phyloP scores from a whole-genome alignment of 768 basidiomycete genomes.

The Kwoniella newhampshirensis region DNA sequence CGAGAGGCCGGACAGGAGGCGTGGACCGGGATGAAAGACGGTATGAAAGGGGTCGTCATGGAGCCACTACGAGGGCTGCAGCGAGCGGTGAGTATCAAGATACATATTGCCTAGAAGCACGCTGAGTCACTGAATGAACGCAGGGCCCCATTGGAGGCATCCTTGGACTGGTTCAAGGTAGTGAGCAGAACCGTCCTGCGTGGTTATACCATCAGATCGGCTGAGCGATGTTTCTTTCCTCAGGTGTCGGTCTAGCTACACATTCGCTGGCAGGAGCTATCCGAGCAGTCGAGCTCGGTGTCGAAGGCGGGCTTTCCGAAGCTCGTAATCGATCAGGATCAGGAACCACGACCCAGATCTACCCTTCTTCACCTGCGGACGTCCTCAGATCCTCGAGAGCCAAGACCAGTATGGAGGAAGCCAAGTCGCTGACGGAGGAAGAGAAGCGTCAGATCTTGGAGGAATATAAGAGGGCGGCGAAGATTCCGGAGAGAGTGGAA shows the following conservation, averaged over 20 bases:
- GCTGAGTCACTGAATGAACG: too few relatives aligned
- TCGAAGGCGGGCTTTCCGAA: background rate
- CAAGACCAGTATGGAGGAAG: background rate
- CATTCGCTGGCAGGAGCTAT: constrained; percentile 3
- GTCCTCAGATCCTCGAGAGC: background rate
- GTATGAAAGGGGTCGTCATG: too few relatives aligned
- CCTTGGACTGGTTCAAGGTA: too few relatives aligned
- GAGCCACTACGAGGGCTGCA: too few relatives aligned
- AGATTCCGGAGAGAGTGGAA: background rate
- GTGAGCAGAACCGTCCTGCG: too few relatives aligned
- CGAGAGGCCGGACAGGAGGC: too few relatives aligned
- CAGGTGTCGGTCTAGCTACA: background rate
- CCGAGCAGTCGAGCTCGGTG: background rate
- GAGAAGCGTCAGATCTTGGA: background rate
- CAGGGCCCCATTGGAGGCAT: too few relatives aligned
- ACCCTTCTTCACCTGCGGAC: constrained; percentile 2
- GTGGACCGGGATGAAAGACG: too few relatives aligned
- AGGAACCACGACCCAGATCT: background rate
- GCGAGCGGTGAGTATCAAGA: too few relatives aligned
- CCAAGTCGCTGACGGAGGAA: background rate
- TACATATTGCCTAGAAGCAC: too few relatives aligned
- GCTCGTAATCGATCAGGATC: background rate
- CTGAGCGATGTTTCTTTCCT: too few relatives aligned
- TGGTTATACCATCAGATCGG: too few relatives aligned
- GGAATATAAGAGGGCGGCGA: background rate